Evolutionary conservation across 1,139 yeast genomes (phyloP).

Genomic region (Candida sp.): DNA sequence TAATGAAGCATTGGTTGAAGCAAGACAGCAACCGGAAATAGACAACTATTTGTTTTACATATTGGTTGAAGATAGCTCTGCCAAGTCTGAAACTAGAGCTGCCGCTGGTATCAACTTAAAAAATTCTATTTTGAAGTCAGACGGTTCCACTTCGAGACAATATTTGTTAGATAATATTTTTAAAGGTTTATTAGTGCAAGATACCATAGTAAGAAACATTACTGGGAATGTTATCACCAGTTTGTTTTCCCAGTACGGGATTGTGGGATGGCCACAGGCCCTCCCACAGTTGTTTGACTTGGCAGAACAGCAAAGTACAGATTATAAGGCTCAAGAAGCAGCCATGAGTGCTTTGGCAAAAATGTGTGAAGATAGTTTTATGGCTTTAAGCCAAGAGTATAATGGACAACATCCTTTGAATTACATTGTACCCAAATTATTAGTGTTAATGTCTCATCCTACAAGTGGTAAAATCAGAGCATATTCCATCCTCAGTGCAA

Average conservation of each 20-base stretch:
- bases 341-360: constrained; percentile 82
- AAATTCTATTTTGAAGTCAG: constrained; percentile 52
- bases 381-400: constrained; percentile 55
- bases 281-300: constrained; percentile 65
- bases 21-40: constrained; percentile 68
- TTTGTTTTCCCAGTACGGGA: constrained; percentile 69
- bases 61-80: constrained; percentile 47
- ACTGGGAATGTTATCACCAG: constrained; percentile 91
- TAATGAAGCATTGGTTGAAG: constrained; percentile 63
- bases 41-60: constrained; percentile 75
- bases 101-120: constrained; percentile 87
- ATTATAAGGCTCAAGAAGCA: constrained; percentile 45
- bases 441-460: constrained; percentile 42
- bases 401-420: constrained; percentile 69
- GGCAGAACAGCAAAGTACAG: constrained; percentile 35
- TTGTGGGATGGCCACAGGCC: constrained; percentile 70
- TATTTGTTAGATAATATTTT: constrained; percentile 64
- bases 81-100: constrained; percentile 63
- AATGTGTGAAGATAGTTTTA: constrained; percentile 81
- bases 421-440: constrained; percentile 61
- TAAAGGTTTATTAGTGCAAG: constrained; percentile 62
- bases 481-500: constrained; percentile 67
- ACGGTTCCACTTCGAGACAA: constrained; percentile 33
- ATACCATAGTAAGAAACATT: constrained; percentile 70
- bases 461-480: constrained; percentile 53